Base-by-base conservation (phyloP, 169 alveolate genomes). In the Fabrea salina region DNA sequence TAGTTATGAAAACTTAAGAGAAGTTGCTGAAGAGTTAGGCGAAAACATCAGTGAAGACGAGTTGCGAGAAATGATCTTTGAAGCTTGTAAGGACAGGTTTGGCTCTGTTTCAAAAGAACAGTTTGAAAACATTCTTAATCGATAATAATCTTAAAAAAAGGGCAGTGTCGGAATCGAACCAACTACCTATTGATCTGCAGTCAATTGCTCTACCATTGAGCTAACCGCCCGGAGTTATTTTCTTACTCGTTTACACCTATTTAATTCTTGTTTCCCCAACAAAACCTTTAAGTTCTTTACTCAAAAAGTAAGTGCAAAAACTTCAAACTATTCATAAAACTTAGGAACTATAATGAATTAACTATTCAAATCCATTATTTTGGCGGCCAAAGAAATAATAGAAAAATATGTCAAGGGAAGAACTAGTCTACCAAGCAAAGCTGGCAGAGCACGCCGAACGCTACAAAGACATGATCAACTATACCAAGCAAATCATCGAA, bases 401-500 rank as follows among this genome's bases (percentile, higher is more conserved):
- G 25, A 22, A 19, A 19, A 56, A 70, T 47, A 70, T 70, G 79
- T 43, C 59, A 13, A 43, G 58, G 19, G 72, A 74, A 53, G 81
- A 74, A 37, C 13, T 53, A 13, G 92, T 92, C 54, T 93, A 92
- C 82, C 89, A 89, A 74, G 98, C 99, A 71, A 97, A 98, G 92
- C 96, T 99, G 68, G 99, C 99, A 16, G 99, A 99, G 93, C 99
- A 99, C 91, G 98, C 99, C 43, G 99, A 98, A 89, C 97, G 99
- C 89, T 99, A 97, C 89, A 99, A 98, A 83, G 99, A 98, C 85
- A 97, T 93, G 99, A 95, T 94, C 47, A 84, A 77, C 44, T 89
- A 89, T 83, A 87, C 93, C 87, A 87, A 89, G 72, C 89, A 83
- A 40, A 88, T 91, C 44, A 91, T 92, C 35, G 79, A 72, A 43